Conservation (phyloP, 192 early-diverging fungal species). For the Rhizophagus clarus region DNA sequence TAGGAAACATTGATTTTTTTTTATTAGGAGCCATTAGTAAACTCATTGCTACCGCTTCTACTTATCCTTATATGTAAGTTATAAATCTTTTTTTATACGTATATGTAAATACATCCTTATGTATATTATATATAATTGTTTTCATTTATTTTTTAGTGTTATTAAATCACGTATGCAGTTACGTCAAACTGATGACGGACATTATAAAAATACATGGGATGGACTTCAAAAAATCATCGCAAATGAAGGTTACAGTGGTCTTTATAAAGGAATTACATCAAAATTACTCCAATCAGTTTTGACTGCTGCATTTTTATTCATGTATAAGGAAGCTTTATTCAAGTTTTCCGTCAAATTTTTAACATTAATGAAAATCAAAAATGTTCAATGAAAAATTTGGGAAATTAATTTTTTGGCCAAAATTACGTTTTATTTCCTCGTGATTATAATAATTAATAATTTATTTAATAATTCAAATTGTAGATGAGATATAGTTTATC, state of each 20-base stretch:
- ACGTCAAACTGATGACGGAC: slow-evolving; percentile 73
- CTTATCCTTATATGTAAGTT: slow-evolving; percentile 95
- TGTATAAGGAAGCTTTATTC: slow-evolving; percentile 84
- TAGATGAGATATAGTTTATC: too few species aligned
- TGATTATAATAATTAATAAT: too few species aligned
- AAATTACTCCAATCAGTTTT: slow-evolving; percentile 97
- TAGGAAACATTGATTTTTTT: slow-evolving; percentile 91
- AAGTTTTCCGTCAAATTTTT: slow-evolving; percentile 59
- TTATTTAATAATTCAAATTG: too few species aligned
- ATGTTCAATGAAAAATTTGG: not conserved
- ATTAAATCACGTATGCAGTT: slow-evolving; percentile 99
- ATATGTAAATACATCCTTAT: not conserved
- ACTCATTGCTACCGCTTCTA: slow-evolving; percentile 90
- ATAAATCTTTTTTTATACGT: not conserved
- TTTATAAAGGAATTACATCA: slow-evolving; percentile 90
- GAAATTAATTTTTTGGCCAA: not conserved
- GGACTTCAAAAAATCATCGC: slow-evolving; percentile 91
- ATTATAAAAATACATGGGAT: slow-evolving; percentile 83
- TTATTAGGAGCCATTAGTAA: slow-evolving; percentile 94
- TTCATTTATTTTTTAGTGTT: slow-evolving; percentile 53
- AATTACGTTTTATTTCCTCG: not conserved
- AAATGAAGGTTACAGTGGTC: slow-evolving; percentile 83
- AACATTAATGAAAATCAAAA: not conserved
- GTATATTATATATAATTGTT: not conserved
- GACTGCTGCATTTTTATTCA: slow-evolving; percentile 95